Evolutionary conservation across 306 rosid genomes (phyloP), one percentile per base, ranked within the genome.

Genomic region (Sicyos edulis): DNA sequence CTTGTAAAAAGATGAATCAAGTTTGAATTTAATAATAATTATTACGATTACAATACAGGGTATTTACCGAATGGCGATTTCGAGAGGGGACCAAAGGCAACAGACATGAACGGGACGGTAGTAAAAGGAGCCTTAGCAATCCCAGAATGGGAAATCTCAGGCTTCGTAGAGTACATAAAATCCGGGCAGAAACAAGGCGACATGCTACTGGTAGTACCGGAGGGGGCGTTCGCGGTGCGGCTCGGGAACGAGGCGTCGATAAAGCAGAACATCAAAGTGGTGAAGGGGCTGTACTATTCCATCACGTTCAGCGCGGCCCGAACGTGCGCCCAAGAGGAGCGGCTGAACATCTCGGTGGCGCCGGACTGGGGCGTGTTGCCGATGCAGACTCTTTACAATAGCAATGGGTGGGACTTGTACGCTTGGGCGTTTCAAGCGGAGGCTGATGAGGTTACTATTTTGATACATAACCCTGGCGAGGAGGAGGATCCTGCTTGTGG

Each of bases 401-500:
- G 99, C 79, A 86, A 78, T 62, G 99, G 99, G 2, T 93, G 97
- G 97, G 97, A 93, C 63, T 83, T 91, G 0, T 86, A 91, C 72
- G 90, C 92, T 4, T 91, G 95, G 89, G 97, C 96, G 0, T 93
- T 91, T 65, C 85, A 76, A 70, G 95, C 96, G 19, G 81, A 77
- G 0, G 63, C 10, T 8, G 75, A 75, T 1, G 75, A 57, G 11
- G 84, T 80, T 0, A 89, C 83, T 5, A 65, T 93, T 77, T 74
- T 93, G 1, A 80, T 93, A 19, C 99, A 93, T 47, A 93, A 93
- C 80, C 99, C 97, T 0, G 99, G 99, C 0, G 88, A 80, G 4
- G 99, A 93, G 62, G 99, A 91, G 67, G 99, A 93, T 54, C 96
- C 99, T 0, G 99, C 99, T 8, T 93, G 99, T 78, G 99, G 99